Percentiles rank a stretch among this genome's conserved stretches.
phyloP scores from a whole-genome alignment of 2,329 filamentous ascomycete species.

The Nigrospora oryzae region DNA sequence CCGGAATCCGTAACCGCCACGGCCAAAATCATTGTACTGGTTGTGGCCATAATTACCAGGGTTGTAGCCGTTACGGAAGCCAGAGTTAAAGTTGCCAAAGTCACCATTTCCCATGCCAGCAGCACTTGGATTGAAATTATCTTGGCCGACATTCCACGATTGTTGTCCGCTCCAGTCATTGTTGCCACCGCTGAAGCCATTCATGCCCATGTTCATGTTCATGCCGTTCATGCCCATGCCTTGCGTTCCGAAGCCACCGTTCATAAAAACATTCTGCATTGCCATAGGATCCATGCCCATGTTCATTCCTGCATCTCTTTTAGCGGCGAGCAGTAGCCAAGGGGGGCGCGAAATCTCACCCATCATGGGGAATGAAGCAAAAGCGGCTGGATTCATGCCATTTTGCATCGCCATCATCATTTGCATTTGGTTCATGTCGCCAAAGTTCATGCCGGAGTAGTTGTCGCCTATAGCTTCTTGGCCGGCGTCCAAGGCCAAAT shows the following conservation, averaged over 20 bases:
- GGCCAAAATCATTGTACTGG: conserved; percentile 71
- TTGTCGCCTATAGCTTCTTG: conserved; percentile 33
- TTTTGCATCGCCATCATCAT: conserved; percentile 73
- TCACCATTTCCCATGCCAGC: conserved; percentile 73
- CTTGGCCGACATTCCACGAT: conserved; percentile 77
- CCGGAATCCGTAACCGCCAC: conserved; percentile 58
- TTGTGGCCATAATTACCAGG: conserved; percentile 78
- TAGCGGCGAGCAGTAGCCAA: conserved; percentile 1
- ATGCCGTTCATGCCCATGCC: conserved; percentile 68
- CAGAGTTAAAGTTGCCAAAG: conserved; percentile 71
- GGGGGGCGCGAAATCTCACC: conserved; percentile 47
- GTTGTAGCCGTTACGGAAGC: conserved; percentile 68
- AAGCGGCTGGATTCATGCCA: conserved; percentile 48
- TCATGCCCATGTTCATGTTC: conserved; percentile 74
- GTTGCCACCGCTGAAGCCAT: conserved; percentile 59
- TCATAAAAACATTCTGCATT: conserved; percentile 74
- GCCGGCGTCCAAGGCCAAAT: conserved; percentile 18
- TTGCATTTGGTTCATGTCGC: conserved; percentile 70
- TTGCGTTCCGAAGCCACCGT: conserved; percentile 62
- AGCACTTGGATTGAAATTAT: conserved; percentile 86
- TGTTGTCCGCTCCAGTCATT: conserved; percentile 75
- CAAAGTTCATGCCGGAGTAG: conserved; percentile 54
- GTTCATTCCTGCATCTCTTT: conserved; percentile 54
- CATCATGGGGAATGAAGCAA: conserved; percentile 69
- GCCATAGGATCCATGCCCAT: conserved; percentile 79